Evolutionary conservation across 2,329 filamentous ascomycete species (phyloP), one percentile per base, ranked within the genome.

Genomic region (Botrytis pseudocinerea): DNA sequence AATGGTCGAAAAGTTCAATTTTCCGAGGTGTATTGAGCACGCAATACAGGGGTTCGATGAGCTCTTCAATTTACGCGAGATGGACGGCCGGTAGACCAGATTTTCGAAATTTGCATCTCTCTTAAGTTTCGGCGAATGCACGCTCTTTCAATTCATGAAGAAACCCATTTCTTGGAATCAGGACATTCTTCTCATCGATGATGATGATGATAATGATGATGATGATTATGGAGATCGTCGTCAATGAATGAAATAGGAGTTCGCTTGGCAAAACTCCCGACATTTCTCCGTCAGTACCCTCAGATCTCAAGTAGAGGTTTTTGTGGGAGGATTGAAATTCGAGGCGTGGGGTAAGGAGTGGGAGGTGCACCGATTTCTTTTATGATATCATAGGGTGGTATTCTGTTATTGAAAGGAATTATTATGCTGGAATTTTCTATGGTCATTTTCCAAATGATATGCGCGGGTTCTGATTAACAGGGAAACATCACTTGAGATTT

Each of bases 41-140:
- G 70, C 70, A 59, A 72, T 72, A 48, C 70, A 44, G 35, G 70
- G 70, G 38, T 72, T 42, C 38, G 70, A 72, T 72, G 70, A 72
- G 61, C 48, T 46, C 61, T 68, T 72, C 70, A 9, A 68, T 38
- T 72, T 71, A 72, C 28, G 70, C 70, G 70, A 72, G 70, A 40
- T n/a, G 28, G 25, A 46, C 48, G 59, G 46, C 60, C 32, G 51
- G 51, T 16, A 28, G n/a, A 57, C 51, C 51, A 32, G n/a, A 4
- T 57, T 57, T 57, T 57, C n/a, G 35, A 32, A n/a, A 25, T 42
- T 54, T 57, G 64, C 42, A 14, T 69, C 22, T 69, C n/a, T 62
- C 28, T 35, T 28, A 38, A 44, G n/a, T 57, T 28, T 32, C 51
- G 7, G 28, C 28, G 51, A 18, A 57, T 57, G 51, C n/a, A 14